Base-by-base conservation (phyloP, 2,329 filamentous ascomycete genomes). In the Botrytis sinoallii region DNA sequence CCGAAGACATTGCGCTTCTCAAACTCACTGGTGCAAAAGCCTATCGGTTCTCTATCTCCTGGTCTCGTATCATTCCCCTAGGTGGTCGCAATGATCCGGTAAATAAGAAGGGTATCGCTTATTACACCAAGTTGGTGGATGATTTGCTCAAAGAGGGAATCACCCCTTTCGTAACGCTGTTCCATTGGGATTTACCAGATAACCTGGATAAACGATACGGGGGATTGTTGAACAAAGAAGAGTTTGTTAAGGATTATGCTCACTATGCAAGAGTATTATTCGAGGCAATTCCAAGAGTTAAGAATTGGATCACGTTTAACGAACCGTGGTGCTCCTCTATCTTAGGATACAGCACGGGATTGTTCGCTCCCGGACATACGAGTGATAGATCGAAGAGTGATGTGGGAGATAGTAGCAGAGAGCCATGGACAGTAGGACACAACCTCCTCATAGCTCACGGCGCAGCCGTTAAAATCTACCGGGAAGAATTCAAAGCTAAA, bases 231-330 rank as follows among this genome's bases (percentile, higher is more conserved):
- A 93, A 94, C 86, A 91, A 92, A 81, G 86, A 90, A 61, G 93
- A 97, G 84, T 97, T 96, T 82, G 90, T 92, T 4, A 88, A 91
- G 74, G 94, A 97, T 84, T 97, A 90, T 81, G 91, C 92, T 78
- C 85, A 91, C 83, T 97, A 95, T 81, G 92, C 93, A 16, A 90
- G 91, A 75, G 85, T 93, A 65, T 86, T 93, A 79, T 97, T 94
- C 84, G 87, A 91, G 81, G 88, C 90, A 1, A 86, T 97, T 67
- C 88, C 90, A 71, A 91, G 91, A 82, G 93, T 94, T 79, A 93
- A 94, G 85, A 87, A 93, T 83, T 97, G 94, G 94, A 93, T 95
- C 82, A 96, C 93, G 40, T 94, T 95, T 84, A 96, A 96, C 82
- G 93, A 97, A 85, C 94, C 94, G 5, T 96, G 92, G 90, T 97